These are phyloP conservation scores for Tylopilus plumbeoviolaceoides DNA, from an alignment of 768 basidiomycete species.

Conservation along the genomic window DNA sequence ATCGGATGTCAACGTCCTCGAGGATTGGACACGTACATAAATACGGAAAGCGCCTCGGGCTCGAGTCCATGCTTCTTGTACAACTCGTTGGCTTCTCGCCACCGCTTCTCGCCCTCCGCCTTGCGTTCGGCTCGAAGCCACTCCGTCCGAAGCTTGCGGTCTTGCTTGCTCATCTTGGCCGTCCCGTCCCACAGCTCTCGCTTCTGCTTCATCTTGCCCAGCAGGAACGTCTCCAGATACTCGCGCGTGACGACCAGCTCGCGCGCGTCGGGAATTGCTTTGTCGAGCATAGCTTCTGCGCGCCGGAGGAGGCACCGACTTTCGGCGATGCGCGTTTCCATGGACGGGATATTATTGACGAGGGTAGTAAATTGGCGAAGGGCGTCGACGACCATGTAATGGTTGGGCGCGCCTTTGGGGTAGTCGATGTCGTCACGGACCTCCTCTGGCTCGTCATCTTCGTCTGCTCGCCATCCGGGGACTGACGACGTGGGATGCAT, in stretches of 20 bases:
- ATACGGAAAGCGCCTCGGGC: constrained; percentile 19
- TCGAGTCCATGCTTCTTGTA: constrained; percentile 5
- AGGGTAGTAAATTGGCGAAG: constrained; percentile 27
- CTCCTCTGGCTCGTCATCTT: neutral
- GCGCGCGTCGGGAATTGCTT: constrained; percentile 15
- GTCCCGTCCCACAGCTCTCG: constrained; percentile 32
- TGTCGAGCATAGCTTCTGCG: constrained; percentile 10
- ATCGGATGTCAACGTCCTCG: neutral
- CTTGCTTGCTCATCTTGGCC: constrained; percentile 18
- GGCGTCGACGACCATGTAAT: constrained; percentile 24
- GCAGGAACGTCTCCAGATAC: constrained; percentile 20
- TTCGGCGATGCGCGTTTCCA: constrained; percentile 21
- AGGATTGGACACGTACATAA: constrained; percentile 17
- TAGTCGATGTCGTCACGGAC: neutral
- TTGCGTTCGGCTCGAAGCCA: constrained; percentile 24
- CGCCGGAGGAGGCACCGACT: constrained; percentile 16
- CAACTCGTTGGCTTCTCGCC: constrained; percentile 16
- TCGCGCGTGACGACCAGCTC: constrained; percentile 23
- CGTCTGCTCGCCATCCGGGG: constrained; percentile 4
- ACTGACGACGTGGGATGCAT: neutral
- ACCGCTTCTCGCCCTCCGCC: constrained; percentile 15
- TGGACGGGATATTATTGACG: constrained; percentile 17
- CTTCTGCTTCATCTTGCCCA: constrained; percentile 31
- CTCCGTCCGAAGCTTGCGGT: constrained; percentile 22
- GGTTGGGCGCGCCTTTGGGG: constrained; percentile 17